phyloP scores from a whole-genome alignment of 2,329 filamentous ascomycete genomes.

The Didymella arachidicola region DNA sequence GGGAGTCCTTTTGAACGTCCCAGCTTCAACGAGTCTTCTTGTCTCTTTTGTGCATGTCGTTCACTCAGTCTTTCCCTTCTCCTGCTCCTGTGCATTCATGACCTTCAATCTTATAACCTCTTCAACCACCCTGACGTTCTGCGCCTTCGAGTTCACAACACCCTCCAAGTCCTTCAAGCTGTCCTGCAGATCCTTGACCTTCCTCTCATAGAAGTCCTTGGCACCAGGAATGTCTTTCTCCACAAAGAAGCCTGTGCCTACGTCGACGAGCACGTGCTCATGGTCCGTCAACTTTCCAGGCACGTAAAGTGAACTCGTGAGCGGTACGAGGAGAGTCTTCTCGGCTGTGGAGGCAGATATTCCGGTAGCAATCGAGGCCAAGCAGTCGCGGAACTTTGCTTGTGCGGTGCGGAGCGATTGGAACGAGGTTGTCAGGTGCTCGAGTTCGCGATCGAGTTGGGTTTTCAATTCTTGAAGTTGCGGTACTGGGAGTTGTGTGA shows the following conservation, averaged over 20 bases:
- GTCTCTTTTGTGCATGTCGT: neutral
- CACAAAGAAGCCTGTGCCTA: conserved; percentile 92
- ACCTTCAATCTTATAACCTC: conserved; percentile 64
- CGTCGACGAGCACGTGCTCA: conserved; percentile 72
- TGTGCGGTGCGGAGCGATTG: conserved; percentile 89
- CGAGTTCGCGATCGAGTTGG: conserved; percentile 93
- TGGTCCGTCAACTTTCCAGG: conserved; percentile 73
- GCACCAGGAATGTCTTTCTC: conserved; percentile 78
- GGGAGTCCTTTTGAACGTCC: too few species aligned
- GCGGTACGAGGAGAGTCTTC: conserved; percentile 81
- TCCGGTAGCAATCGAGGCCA: conserved; percentile 74
- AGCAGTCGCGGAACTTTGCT: conserved; percentile 88
- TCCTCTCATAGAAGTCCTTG: conserved; percentile 70
- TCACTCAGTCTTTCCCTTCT: conserved; percentile 37
- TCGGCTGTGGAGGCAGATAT: conserved; percentile 54
- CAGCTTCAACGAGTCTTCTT: neutral
- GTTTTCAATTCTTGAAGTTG: conserved; percentile 93
- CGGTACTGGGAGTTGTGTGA: conserved; percentile 79
- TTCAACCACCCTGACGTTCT: conserved; percentile 85
- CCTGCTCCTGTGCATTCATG: conserved; percentile 43
- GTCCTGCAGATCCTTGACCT: conserved; percentile 69
- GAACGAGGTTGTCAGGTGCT: conserved; percentile 91
- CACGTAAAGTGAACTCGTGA: conserved; percentile 95
- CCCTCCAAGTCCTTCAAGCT: conserved; percentile 74
- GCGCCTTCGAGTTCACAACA: conserved; percentile 77